Base-by-base conservation (phyloP, 2,329 filamentous ascomycete genomes). In the Lachnellula cervina region DNA sequence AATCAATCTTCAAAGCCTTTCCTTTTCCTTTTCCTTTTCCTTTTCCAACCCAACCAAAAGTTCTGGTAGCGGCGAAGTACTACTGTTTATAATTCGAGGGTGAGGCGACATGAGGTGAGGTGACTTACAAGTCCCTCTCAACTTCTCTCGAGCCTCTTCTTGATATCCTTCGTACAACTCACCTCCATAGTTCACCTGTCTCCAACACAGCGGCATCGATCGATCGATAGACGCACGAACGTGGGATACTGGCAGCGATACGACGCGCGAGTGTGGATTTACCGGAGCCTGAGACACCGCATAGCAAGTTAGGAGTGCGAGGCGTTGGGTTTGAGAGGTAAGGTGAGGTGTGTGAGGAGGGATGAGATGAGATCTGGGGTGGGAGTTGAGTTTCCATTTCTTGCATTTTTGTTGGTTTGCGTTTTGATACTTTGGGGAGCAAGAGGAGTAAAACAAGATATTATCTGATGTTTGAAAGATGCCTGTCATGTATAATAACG, bases 241-340 rank as follows among this genome's bases (percentile, higher is more conserved):
- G 47, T 51, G 2, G 51, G 44, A 28, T 8, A 28, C 17, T 51
- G 5, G 23, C 1, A 16, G 23, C 21, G n/a, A 50, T 52, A 8
- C 14, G 35, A 2, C 23, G 46, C 6, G 55, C 46, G 19, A 57
- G 38, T 4, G 51, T 53, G 0, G 55, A 53, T 51, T 57, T 57
- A 0, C 46, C 45, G 8, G 55, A 50, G 34, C 46, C 38, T 3
- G 46, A 23, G 16, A 47, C 17, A 5, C 55, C 46, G 25, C 51
- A 47, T 0, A n/a, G n/a, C n/a, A n/a, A n/a, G 50, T 53, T 21
- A 54, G 28, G 8, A 57, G 5, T 1, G 34, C 21, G 23, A 54
- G 37, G n/a, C 37, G 37, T 5, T 14, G 13, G 13, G 1, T n/a
- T 40, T n/a, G n/a, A n/a, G n/a, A n/a, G 37, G 13, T 3, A 13